phyloP scores from a whole-genome alignment of 2,329 filamentous ascomycete species.

The Hirsutella thompsonii region DNA sequence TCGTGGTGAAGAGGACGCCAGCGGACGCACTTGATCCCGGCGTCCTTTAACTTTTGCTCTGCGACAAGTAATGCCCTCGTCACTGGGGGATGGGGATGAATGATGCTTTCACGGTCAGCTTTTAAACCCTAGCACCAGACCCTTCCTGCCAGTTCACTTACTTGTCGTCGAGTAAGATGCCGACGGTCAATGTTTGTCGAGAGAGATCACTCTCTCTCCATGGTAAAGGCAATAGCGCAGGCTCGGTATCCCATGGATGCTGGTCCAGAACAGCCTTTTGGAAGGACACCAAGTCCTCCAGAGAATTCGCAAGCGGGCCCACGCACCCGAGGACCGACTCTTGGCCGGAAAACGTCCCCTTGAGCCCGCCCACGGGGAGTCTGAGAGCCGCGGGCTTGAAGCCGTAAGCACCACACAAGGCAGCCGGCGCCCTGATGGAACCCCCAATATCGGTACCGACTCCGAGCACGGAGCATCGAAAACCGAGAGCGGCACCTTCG shows the following conservation, averaged over 20 bases:
- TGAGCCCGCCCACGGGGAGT: not conserved
- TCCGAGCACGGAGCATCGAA: conserved; percentile 20
- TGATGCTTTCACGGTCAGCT: not conserved
- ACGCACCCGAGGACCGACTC: not conserved
- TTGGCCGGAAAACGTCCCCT: not conserved
- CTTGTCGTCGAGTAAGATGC: not conserved
- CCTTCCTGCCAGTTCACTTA: not conserved
- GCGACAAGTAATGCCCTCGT: not conserved
- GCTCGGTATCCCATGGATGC: not conserved
- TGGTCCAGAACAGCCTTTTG: not conserved
- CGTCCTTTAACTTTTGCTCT: not conserved
- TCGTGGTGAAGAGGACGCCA: not conserved
- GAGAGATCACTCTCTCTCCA: not conserved
- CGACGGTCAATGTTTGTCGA: not conserved
- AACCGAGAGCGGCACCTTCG: not conserved
- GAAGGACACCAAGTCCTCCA: not conserved
- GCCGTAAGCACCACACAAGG: conserved; percentile 21
- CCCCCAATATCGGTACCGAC: conserved; percentile 30
- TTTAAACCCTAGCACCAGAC: no score
- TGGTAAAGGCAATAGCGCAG: not conserved
- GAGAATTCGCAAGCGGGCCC: not conserved
- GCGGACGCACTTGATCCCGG: not conserved
- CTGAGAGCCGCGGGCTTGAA: conserved; percentile 16
- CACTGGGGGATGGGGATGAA: not conserved
- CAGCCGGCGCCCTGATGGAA: conserved; percentile 23